Evolutionary conservation across 805 yeast genomes (phyloP).

Genomic region (Wickerhamomyces chaumierensis): DNA sequence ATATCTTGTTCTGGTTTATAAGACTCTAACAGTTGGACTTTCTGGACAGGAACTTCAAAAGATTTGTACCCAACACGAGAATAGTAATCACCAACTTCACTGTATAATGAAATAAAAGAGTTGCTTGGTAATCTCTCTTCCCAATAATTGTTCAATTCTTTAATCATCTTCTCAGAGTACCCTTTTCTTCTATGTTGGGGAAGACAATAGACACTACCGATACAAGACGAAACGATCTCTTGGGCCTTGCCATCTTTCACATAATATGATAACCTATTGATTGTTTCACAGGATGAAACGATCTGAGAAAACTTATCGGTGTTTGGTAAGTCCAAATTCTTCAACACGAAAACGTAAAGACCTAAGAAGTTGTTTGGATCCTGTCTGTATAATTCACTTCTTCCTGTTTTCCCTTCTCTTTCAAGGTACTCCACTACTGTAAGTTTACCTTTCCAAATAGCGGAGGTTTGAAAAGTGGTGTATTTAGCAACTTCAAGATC

Average conservation of each 20-base stretch:
- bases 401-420: slow-evolving; percentile 24
- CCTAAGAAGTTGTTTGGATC: slow-evolving; percentile 17
- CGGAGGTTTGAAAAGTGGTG: slow-evolving; percentile 25
- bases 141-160: slow-evolving; percentile 21
- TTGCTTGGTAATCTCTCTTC: slow-evolving; percentile 22
- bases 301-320: slow-evolving; percentile 20
- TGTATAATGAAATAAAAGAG: slow-evolving; percentile 40
- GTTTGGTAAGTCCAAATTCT: slow-evolving; percentile 16
- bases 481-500: slow-evolving; percentile 24
- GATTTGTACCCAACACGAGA: slow-evolving; percentile 48
- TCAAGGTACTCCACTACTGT: slow-evolving; percentile 24
- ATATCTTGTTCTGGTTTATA: slow-evolving; percentile 6
- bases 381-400: slow-evolving; percentile 15
- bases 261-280: slow-evolving; percentile 25
- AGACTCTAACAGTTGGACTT: slow-evolving; percentile 8
- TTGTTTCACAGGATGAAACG: slow-evolving; percentile 30
- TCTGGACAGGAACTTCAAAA: slow-evolving; percentile 26
- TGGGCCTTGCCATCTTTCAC: slow-evolving; percentile 16
- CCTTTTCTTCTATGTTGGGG: slow-evolving; percentile 39
- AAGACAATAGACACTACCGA: slow-evolving; percentile 53
- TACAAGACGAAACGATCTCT: slow-evolving; percentile 25
- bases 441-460: slow-evolving; percentile 23
- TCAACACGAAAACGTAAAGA: slow-evolving; percentile 24
- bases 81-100: slow-evolving; percentile 66
- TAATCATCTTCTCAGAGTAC: slow-evolving; percentile 40